Conservation (phyloP, 2,329 filamentous ascomycete genomes). For the Xylariomycetidae sp. region DNA sequence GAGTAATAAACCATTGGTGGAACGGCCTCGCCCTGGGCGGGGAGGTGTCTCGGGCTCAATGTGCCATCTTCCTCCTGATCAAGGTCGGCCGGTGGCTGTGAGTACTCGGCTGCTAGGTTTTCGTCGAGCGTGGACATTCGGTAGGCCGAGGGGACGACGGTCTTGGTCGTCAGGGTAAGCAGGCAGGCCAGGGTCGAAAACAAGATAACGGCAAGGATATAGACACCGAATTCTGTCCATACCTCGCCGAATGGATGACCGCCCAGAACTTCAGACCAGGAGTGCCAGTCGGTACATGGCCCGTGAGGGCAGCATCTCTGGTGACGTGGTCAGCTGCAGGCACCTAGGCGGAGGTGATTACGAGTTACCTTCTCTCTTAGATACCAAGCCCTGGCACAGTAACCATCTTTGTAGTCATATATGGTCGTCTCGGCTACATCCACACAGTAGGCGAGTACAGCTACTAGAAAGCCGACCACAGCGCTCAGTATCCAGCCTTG, state of each 20-base stretch:
- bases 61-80: conserved; percentile 42
- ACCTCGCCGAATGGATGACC: conserved; percentile 39
- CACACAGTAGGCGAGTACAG: conserved; percentile 80
- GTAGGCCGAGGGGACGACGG: conserved; percentile 83
- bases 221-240: conserved; percentile 76
- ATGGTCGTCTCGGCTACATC: conserved; percentile 80
- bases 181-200: conserved; percentile 71
- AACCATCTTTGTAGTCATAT: conserved; percentile 89
- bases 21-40: conserved; percentile 32
- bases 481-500: conserved; percentile 95
- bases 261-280: conserved; percentile 48
- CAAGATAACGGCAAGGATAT: conserved; percentile 64
- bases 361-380: conserved; percentile 60
- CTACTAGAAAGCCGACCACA: conserved; percentile 80
- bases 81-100: conserved; percentile 30
- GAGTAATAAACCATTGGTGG: conserved; percentile 88
- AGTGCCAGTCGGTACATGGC: conserved; percentile 52
- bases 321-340: conserved; percentile 13
- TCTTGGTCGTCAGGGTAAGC: conserved; percentile 86
- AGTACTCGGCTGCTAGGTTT: conserved; percentile 70
- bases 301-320: conserved; percentile 52
- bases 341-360: not conserved
- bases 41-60: conserved; percentile 32
- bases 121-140: conserved; percentile 87
- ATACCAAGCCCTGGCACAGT: conserved; percentile 70